Percentiles rank a stretch among this genome's conserved stretches.
phyloP scores from a whole-genome alignment of 1,284 basidiomycete species.

The Coniferiporia weirii region DNA sequence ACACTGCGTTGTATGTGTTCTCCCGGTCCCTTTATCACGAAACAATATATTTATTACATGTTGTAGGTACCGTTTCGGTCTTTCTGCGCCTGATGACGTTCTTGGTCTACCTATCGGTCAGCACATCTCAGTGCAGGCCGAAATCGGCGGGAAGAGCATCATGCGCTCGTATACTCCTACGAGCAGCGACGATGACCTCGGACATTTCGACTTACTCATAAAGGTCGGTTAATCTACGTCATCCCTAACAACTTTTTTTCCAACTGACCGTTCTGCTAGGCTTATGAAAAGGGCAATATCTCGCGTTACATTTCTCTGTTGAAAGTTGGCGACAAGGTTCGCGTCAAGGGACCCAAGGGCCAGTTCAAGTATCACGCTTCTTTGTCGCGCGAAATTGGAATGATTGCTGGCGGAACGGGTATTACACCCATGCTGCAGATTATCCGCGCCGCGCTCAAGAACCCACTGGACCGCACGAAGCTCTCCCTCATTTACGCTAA shows the following conservation, averaged over 20 bases:
- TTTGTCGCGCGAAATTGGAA: slow-evolving; percentile 75
- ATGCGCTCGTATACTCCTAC: slow-evolving; percentile 94
- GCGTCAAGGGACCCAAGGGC: slow-evolving; percentile 94
- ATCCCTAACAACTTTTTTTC: too few species aligned
- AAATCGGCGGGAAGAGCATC: slow-evolving; percentile 87
- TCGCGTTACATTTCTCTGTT: slow-evolving; percentile 79
- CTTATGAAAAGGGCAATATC: slow-evolving; percentile 96
- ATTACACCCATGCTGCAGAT: slow-evolving; percentile 99
- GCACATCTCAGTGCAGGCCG: slow-evolving; percentile 89
- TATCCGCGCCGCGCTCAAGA: slow-evolving; percentile 84
- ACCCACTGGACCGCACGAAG: slow-evolving; percentile 79
- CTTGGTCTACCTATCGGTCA: slow-evolving; percentile 95
- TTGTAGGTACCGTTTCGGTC: slow-evolving; percentile 83
- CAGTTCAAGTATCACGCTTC: slow-evolving; percentile 79
- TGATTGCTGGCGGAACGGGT: slow-evolving; percentile 96
- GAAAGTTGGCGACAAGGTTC: slow-evolving; percentile 81
- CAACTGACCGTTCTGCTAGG: slow-evolving; percentile 39
- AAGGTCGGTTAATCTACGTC: slow-evolving; percentile 54
- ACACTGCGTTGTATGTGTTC: slow-evolving; percentile 79
- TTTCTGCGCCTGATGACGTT: slow-evolving; percentile 67
- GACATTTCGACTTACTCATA: slow-evolving; percentile 94
- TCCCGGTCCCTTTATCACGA: slow-evolving; percentile 1
- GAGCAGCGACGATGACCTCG: slow-evolving; percentile 86
- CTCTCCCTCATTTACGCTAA: slow-evolving; percentile 93
- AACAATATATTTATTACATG: neutral